Conservation (phyloP, 768 basidiomycete genomes). For the Rubroboletus pulcherrimus region DNA sequence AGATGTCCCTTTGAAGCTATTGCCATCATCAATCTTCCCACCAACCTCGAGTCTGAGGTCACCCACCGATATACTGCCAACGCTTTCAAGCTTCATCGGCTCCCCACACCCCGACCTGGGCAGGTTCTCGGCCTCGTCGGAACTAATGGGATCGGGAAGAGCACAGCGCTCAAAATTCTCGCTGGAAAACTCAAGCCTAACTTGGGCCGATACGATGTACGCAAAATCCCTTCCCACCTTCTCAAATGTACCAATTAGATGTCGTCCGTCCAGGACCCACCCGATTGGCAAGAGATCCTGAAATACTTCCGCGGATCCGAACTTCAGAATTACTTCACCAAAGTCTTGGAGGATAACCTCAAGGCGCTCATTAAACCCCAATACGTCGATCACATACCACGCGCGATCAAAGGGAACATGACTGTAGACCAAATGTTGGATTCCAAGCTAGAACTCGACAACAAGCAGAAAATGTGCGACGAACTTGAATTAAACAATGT, state of each 20-base stretch:
- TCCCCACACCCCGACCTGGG: constrained; percentile 94
- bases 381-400: constrained; percentile 98
- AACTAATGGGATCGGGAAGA: constrained; percentile 99
- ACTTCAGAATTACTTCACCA: constrained; percentile 99
- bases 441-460: constrained; percentile 82
- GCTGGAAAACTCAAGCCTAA: constrained; percentile 98
- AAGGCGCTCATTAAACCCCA: constrained; percentile 99
- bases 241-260: neutral
- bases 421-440: constrained; percentile 91
- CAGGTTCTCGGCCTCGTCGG: constrained; percentile 99
- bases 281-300: constrained; percentile 98
- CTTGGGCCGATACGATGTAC: constrained; percentile 90
- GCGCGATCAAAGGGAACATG: constrained; percentile 87
- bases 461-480: constrained; percentile 81
- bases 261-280: constrained; percentile 66
- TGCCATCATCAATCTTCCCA: constrained; percentile 97
- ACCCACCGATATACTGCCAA: constrained; percentile 99
- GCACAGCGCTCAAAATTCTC: constrained; percentile 93
- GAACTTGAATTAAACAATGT: constrained; percentile 87
- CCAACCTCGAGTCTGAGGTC: constrained; percentile 92
- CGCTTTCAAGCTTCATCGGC: constrained; percentile 96
- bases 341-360: constrained; percentile 96
- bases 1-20: constrained; percentile 99
- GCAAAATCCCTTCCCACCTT: constrained; percentile 24
- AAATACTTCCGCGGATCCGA: constrained; percentile 99